Base-by-base conservation (phyloP, 148 eudicot species). In the Selenicereus undatus region DNA sequence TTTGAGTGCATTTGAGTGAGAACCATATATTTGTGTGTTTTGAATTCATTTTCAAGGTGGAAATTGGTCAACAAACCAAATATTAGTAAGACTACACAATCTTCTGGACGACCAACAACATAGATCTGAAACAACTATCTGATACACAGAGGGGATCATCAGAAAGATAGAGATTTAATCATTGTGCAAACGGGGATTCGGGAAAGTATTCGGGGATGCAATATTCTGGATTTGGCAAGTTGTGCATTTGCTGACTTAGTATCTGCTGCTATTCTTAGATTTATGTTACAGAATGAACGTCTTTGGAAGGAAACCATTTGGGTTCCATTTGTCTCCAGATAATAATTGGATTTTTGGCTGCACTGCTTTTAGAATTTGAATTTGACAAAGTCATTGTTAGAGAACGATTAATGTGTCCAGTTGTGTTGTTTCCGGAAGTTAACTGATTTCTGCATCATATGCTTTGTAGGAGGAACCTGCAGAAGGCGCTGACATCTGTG, bases 401-500 rank as follows among this genome's bases (percentile, higher is more conserved):
- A 20, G 22, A 77, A 22, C 71, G 24, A 32, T 43, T 13, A 0
- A 48, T 64, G 26, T 48, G 26, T 29, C 18, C 4, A 65, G n/a
- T 72, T 81, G 50, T 77, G 45, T 69, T 74, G 22, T 64, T 58
- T 71, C 39, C 35, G 27, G 30, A 17, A 74, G 72, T 62, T 24
- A 71, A 68, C 35, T 54, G 65, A 50, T 77, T 51, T 78, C 78
- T 22, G 43, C 79, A 11, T 68, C 79, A 11, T 68, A 22, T 86
- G 78, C 18, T 24, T 48, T 84, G 42, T 77, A 93, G 97, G 93
- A 91, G 54, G 82, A 48, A 65, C 56, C 83, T 78, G 78, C 79
- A 64, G 86, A 81, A 81, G 83, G 77, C 65, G 62, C 86, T n/a
- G 89, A 84, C 50, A 45, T 75, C 82, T 86, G 88, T 82, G 77